A percentile compares a stretch with the other conserved stretches of the same genome.
Evolutionary conservation across 2,329 filamentous ascomycete species (phyloP).

Genomic region (Aureobasidium namibiae): DNA sequence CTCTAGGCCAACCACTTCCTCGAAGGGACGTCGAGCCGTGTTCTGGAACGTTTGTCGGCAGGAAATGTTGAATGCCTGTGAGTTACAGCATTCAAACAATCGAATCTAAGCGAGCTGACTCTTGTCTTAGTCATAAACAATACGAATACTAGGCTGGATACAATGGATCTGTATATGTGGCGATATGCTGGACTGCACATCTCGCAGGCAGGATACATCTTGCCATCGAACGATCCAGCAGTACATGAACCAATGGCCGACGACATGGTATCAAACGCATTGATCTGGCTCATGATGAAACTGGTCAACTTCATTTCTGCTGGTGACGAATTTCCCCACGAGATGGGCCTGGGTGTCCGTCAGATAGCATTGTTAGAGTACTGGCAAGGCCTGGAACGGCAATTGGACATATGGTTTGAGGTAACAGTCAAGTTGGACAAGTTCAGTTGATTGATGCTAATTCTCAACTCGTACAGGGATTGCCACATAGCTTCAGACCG

Average conservation of each 20-base stretch:
- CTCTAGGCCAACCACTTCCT: constrained; percentile 20
- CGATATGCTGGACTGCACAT: constrained; percentile 54
- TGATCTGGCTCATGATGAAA: constrained; percentile 59
- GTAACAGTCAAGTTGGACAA: neutral
- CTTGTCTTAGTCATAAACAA: constrained; percentile 46
- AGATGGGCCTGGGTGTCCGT: constrained; percentile 36
- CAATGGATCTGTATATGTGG: constrained; percentile 56
- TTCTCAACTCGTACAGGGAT: constrained; percentile 29
- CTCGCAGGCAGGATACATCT: constrained; percentile 44
- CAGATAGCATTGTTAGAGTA: constrained; percentile 43
- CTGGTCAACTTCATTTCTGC: constrained; percentile 57
- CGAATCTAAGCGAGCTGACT: neutral
- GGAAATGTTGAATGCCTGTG: constrained; percentile 56
- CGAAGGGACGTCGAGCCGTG: constrained; percentile 49
- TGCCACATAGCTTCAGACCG: constrained; percentile 53
- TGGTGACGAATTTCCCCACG: constrained; percentile 40
- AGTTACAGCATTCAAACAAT: constrained; percentile 20
- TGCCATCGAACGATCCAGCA: constrained; percentile 39
- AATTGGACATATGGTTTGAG: constrained; percentile 50
- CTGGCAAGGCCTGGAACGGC: constrained; percentile 48
- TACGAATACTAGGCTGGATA: constrained; percentile 51
- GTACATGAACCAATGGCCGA: constrained; percentile 48
- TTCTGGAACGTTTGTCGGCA: constrained; percentile 63
- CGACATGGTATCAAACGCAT: constrained; percentile 55
- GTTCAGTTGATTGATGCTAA: neutral